Percentiles rank a stretch among this genome's conserved stretches.
Evolutionary conservation across 768 basidiomycete genomes (phyloP).

Genomic region (Agrocybe pediades): DNA sequence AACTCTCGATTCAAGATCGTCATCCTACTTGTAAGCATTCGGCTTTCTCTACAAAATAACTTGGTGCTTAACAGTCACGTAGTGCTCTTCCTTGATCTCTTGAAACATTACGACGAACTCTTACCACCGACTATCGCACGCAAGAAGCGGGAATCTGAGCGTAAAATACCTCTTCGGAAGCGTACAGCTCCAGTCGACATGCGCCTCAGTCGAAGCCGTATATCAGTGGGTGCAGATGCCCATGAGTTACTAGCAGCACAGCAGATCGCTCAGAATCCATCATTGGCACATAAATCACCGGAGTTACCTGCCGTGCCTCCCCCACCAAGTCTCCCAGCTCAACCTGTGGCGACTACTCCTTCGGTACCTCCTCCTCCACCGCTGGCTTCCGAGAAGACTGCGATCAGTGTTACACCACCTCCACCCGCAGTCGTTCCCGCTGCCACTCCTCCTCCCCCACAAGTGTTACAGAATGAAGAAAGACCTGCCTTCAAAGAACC

Average conservation of each 20-base stretch:
- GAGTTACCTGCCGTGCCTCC: constrained; percentile 31
- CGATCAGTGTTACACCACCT: constrained; percentile 30
- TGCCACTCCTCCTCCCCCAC: constrained; percentile 33
- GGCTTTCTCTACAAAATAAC: not conserved
- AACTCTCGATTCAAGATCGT: constrained; percentile 89
- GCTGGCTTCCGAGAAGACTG: constrained; percentile 12
- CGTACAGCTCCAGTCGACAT: constrained; percentile 88
- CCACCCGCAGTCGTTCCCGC: constrained; percentile 26
- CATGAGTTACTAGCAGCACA: constrained; percentile 74
- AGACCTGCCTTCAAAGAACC: constrained; percentile 44
- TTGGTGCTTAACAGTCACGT: not conserved
- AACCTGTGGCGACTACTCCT: constrained; percentile 15
- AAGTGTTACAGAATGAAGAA: constrained; percentile 18
- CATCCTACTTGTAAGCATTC: constrained; percentile 69
- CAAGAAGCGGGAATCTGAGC: constrained; percentile 87
- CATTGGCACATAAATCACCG: constrained; percentile 36
- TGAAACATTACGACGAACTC: constrained; percentile 72
- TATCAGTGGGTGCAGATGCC: constrained; percentile 71
- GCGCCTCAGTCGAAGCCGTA: constrained; percentile 77
- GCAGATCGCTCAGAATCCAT: constrained; percentile 58
- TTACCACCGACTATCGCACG: constrained; percentile 81
- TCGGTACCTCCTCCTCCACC: constrained; percentile 12
- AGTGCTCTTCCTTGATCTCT: constrained; percentile 86
- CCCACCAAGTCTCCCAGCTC: constrained; percentile 14
- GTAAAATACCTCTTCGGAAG: constrained; percentile 80